phyloP scores from a whole-genome alignment of 2,329 filamentous ascomycete genomes.

The Waltergamsia citrina region DNA sequence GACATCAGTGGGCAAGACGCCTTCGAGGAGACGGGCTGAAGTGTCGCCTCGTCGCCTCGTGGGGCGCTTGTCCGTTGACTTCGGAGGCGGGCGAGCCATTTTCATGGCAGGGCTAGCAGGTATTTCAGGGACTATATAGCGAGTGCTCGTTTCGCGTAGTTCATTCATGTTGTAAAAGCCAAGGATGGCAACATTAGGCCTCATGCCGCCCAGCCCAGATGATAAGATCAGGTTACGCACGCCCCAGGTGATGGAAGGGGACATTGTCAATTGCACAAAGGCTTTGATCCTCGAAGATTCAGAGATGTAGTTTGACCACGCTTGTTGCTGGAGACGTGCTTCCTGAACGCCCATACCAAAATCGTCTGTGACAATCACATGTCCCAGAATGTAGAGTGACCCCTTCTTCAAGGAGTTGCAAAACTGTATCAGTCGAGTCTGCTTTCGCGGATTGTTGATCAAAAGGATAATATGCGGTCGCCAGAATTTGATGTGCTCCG shows the following conservation, averaged over 20 bases:
- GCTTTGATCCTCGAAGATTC: slow-evolving; percentile 82
- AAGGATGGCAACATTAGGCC: slow-evolving; percentile 77
- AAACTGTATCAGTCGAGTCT: slow-evolving; percentile 79
- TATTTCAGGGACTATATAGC: slow-evolving; percentile 45
- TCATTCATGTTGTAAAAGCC: slow-evolving; percentile 77
- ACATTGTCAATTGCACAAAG: slow-evolving; percentile 79
- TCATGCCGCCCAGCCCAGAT: slow-evolving; percentile 77
- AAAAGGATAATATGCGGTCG: slow-evolving; percentile 78
- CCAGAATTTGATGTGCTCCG: slow-evolving; percentile 93
- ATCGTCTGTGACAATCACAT: slow-evolving; percentile 79
- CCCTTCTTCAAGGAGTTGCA: slow-evolving; percentile 90
- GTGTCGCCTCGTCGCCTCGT: slow-evolving; percentile 41
- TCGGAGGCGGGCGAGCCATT: slow-evolving; percentile 19
- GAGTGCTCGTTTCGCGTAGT: slow-evolving; percentile 49
- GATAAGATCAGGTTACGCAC: slow-evolving; percentile 73
- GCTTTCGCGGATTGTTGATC: slow-evolving; percentile 71
- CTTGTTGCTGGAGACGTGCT: slow-evolving; percentile 68
- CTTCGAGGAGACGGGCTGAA: slow-evolving; percentile 45
- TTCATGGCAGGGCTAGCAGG: slow-evolving; percentile 25
- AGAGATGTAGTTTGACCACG: slow-evolving; percentile 76
- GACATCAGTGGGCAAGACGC: slow-evolving; percentile 56
- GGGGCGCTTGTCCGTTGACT: slow-evolving; percentile 18
- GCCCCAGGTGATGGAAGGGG: slow-evolving; percentile 76
- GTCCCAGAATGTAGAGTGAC: slow-evolving; percentile 72
- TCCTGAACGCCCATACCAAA: slow-evolving; percentile 73